phyloP scores from a whole-genome alignment of 1,139 yeast genomes.

The Kluyveromyces sp. region DNA sequence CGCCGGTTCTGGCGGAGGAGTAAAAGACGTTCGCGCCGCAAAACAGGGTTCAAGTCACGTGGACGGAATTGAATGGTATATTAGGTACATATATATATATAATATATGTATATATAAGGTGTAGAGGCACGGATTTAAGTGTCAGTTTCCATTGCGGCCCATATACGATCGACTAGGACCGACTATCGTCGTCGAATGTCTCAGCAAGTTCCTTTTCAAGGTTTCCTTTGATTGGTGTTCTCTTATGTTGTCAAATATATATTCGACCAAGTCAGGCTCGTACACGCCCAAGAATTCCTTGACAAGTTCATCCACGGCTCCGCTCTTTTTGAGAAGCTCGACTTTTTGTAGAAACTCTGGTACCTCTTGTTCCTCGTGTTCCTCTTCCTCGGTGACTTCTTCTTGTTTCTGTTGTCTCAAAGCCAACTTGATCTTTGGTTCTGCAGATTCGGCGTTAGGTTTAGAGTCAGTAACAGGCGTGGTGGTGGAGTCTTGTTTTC shows the following conservation, averaged over 20 bases:
- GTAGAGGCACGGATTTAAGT: not conserved
- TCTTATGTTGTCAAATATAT: conserved; percentile 23
- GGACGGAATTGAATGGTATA: too few species aligned
- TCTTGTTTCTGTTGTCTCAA: conserved; percentile 15
- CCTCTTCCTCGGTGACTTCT: conserved; percentile 1
- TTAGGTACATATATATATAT: not conserved
- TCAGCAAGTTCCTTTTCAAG: conserved; percentile 24
- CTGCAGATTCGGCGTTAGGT: not conserved
- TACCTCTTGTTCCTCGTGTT: conserved; percentile 10
- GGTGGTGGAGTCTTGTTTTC: not conserved
- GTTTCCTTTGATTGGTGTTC: conserved; percentile 18
- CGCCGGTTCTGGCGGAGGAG: too few species aligned
- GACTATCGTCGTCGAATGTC: conserved; percentile 29
- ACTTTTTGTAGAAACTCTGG: conserved; percentile 7
- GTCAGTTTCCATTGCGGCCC: conserved; percentile 12
- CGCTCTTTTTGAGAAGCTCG: conserved; percentile 14
- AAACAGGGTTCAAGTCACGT: too few species aligned
- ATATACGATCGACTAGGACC: conserved; percentile 22
- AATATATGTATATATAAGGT: not conserved
- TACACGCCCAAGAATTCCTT: conserved; percentile 28
- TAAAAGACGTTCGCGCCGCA: too few species aligned
- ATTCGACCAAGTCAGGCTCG: conserved; percentile 28
- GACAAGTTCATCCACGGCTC: conserved; percentile 24
- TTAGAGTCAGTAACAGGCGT: too few species aligned
- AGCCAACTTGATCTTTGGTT: conserved; percentile 19